A percentile compares a stretch with the other conserved stretches of the same genome.
These are phyloP conservation scores for Trichoderma parareesei DNA, from an alignment of 495 filamentous ascomycete species.

Conservation along the genomic window DNA sequence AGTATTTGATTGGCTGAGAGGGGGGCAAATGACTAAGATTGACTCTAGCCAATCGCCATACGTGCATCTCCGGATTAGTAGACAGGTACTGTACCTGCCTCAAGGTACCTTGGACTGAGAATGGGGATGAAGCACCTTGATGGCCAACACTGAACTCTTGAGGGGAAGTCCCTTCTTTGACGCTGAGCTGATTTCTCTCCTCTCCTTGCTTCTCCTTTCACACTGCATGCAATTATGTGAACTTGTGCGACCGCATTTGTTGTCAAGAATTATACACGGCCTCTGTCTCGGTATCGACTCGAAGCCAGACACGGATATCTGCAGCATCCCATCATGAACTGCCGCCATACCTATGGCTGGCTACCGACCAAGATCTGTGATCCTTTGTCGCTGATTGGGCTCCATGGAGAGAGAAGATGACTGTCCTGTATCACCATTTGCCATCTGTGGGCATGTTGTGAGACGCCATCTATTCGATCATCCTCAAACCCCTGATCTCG, in stretches of 20 bases:
- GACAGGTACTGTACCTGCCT: too few relatives aligned
- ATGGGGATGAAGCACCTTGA: constrained; percentile 4
- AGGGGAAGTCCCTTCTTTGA: background rate
- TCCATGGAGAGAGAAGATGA: background rate
- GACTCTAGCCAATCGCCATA: too few relatives aligned
- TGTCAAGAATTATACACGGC: background rate
- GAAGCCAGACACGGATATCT: too few relatives aligned
- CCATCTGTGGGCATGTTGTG: too few relatives aligned
- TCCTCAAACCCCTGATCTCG: background rate
- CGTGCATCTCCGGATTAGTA: background rate
- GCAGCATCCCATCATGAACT: background rate
- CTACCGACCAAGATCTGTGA: background rate
- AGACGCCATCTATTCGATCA: background rate
- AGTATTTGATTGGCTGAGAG: background rate
- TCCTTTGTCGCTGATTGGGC: background rate
- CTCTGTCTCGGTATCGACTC: background rate
- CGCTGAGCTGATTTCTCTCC: background rate
- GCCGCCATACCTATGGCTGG: background rate
- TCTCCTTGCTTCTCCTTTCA: background rate
- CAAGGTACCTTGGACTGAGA: background rate
- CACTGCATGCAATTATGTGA: background rate
- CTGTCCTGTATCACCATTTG: constrained; percentile 12
- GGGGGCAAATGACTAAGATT: background rate
- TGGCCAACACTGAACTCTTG: background rate
- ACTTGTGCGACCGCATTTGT: background rate